Evolutionary conservation across 1,284 basidiomycete genomes (phyloP).

Genomic region (Ganoderma lucidum): DNA sequence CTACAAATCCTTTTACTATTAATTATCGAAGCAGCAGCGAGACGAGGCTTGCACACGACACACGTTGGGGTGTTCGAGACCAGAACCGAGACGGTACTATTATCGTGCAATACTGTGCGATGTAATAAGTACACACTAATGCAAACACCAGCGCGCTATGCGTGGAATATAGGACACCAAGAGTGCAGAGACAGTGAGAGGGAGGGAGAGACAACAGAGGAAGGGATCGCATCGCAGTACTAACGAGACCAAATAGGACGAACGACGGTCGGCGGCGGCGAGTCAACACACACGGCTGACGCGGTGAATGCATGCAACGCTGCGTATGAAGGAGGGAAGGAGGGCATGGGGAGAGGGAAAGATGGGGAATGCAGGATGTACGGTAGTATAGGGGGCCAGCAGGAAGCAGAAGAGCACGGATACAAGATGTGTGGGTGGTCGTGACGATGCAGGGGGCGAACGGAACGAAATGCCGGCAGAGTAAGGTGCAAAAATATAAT

Average conservation of each 20-base stretch:
- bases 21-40: too few relatives aligned
- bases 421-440: slow-evolving; percentile 7
- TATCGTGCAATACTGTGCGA: slow-evolving; percentile 36
- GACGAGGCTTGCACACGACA: background rate
- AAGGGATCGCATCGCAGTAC: slow-evolving; percentile 23
- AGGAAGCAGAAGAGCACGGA: slow-evolving; percentile 12
- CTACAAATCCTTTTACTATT: too few relatives aligned
- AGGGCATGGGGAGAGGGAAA: background rate
- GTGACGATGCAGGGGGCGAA: slow-evolving; percentile 21
- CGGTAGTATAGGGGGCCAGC: background rate
- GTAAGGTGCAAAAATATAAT: slow-evolving; percentile 22
- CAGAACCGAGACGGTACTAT: slow-evolving; percentile 30
- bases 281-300: background rate
- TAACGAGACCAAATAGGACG: slow-evolving; percentile 13
- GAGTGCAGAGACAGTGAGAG: slow-evolving; percentile 17
- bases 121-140: slow-evolving; percentile 37
- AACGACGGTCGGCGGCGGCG: background rate
- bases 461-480: slow-evolving; percentile 1
- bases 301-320: background rate
- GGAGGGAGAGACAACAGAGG: slow-evolving; percentile 25
- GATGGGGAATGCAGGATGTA: slow-evolving; percentile 1
- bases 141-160: slow-evolving; percentile 33
- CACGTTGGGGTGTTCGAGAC: slow-evolving; percentile 8
- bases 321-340: background rate
- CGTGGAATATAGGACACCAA: slow-evolving; percentile 35